Evolutionary conservation across 208 protist genomes (phyloP).

Genomic region (Spongospora subterranea): DNA sequence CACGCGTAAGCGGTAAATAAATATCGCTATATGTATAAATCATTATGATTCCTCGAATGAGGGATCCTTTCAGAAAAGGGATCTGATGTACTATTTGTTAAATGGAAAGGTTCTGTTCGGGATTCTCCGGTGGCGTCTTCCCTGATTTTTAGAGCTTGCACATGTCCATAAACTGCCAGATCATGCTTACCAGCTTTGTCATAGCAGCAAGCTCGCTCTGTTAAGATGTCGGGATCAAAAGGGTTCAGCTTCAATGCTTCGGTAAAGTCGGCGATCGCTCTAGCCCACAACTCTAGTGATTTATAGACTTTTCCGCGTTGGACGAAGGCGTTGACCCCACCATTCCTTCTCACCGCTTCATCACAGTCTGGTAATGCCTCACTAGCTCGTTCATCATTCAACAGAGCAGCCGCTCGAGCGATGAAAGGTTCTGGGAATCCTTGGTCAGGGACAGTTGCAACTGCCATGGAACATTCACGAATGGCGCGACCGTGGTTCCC

Average conservation of each 20-base stretch:
- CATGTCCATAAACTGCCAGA: background rate
- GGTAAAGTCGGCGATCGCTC: constrained; percentile 26
- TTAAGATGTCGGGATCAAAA: background rate
- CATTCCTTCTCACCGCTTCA: background rate
- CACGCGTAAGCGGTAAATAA: no score
- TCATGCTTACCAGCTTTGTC: background rate
- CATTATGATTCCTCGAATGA: no score
- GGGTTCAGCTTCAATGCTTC: background rate
- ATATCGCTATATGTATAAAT: no score
- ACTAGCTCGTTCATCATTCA: background rate
- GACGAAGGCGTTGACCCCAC: background rate
- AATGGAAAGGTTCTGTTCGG: background rate
- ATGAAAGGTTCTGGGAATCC: background rate
- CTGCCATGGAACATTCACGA: background rate
- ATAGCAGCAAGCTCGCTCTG: background rate
- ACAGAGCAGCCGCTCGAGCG: background rate
- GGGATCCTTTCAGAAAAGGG: no score
- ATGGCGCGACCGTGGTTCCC: background rate
- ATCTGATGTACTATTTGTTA: background rate
- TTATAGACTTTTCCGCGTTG: background rate
- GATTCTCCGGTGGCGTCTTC: background rate
- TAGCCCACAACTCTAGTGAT: constrained; percentile 15
- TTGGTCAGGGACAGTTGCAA: background rate
- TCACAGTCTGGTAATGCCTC: background rate
- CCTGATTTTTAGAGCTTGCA: constrained; percentile 1